Conservation (phyloP, 2,329 filamentous ascomycete genomes). For the Epichloe bromicola region DNA sequence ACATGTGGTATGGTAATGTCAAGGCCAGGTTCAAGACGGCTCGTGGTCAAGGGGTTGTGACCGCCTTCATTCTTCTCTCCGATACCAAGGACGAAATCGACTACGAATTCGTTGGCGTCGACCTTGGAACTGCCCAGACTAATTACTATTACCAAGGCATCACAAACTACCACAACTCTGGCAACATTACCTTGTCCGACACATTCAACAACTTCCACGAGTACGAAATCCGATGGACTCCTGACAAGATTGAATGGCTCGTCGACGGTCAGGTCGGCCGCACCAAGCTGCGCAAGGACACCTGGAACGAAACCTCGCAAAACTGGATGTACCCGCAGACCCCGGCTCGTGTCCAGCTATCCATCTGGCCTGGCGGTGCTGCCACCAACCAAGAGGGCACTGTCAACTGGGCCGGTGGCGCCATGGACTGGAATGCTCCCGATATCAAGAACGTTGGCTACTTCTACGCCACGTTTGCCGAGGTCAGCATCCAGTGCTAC, state of each 20-base stretch:
- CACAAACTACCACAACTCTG: constrained; percentile 66
- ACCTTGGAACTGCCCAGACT: constrained; percentile 68
- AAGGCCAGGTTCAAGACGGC: constrained; percentile 75
- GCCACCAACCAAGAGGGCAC: constrained; percentile 70
- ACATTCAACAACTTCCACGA: constrained; percentile 72
- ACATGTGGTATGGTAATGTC: constrained; percentile 96
- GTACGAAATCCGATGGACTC: constrained; percentile 88
- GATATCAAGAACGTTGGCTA: constrained; percentile 78
- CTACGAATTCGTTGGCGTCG: constrained; percentile 82
- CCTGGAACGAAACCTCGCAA: constrained; percentile 74
- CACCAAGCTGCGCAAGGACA: constrained; percentile 60
- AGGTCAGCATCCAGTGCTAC: constrained; percentile 79
- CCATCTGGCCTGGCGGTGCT: constrained; percentile 88
- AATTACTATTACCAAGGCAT: constrained; percentile 98
- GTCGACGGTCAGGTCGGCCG: constrained; percentile 72
- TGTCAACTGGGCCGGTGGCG: constrained; percentile 80
- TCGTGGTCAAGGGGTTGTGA: constrained; percentile 80
- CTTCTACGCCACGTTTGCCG: constrained; percentile 70
- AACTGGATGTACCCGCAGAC: constrained; percentile 86
- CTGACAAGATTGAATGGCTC: constrained; percentile 74
- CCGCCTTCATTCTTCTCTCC: constrained; percentile 87
- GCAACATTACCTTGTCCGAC: constrained; percentile 55
- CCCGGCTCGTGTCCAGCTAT: constrained; percentile 79
- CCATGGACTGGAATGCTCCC: constrained; percentile 66
- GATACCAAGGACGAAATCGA: constrained; percentile 98